Evolutionary conservation across 352 stramenopile genomes (phyloP).

Genomic region (Phytophthora boehmeriae): DNA sequence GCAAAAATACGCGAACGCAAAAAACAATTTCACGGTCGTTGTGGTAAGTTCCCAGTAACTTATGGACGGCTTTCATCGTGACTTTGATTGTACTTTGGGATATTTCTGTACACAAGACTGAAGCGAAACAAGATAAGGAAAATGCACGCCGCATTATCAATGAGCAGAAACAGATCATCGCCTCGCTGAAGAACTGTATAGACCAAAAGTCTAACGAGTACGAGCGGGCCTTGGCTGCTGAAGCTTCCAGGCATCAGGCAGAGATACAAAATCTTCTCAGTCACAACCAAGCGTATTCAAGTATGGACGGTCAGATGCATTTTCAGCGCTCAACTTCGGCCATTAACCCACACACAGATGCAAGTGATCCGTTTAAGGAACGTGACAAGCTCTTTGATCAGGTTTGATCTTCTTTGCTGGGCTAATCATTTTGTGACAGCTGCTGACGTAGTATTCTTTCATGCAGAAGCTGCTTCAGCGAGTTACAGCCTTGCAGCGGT

Average conservation of each 20-base stretch:
- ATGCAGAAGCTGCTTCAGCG: constrained; percentile 54
- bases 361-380: constrained; percentile 22
- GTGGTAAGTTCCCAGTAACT: constrained; percentile 40
- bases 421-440: neutral
- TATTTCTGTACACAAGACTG: constrained; percentile 41
- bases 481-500: constrained; percentile 52
- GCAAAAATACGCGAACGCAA: constrained; percentile 82
- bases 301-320: constrained; percentile 2
- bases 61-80: constrained; percentile 6
- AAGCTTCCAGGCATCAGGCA: constrained; percentile 43
- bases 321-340: constrained; percentile 30
- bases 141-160: constrained; percentile 54
- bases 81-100: neutral
- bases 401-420: constrained; percentile 4
- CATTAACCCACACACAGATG: constrained; percentile 21
- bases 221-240: constrained; percentile 55
- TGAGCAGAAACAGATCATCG: constrained; percentile 59
- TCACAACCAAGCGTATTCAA: constrained; percentile 15
- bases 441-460: neutral
- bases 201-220: constrained; percentile 66
- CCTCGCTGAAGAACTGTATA: constrained; percentile 51
- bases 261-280: constrained; percentile 69
- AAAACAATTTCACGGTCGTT: constrained; percentile 75
- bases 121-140: constrained; percentile 80
- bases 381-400: constrained; percentile 36